A percentile compares a stretch with the other conserved stretches of the same genome.
Evolutionary conservation across 2,329 filamentous ascomycete genomes (phyloP).

Genomic region (Macrophomina pseudophaseolina): DNA sequence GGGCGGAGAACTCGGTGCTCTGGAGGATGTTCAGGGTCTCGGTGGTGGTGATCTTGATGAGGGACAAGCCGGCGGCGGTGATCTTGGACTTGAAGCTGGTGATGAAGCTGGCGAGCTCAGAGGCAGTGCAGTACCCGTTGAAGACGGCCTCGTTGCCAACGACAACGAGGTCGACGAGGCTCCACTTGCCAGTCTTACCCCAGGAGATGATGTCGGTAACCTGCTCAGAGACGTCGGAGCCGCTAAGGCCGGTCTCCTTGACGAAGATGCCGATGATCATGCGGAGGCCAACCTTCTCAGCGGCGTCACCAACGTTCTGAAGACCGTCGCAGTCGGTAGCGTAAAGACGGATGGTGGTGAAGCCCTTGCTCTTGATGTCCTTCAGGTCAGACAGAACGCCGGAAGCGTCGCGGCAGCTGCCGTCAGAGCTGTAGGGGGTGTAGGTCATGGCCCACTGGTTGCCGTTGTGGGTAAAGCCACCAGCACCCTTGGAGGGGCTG

Average conservation of each 20-base stretch:
- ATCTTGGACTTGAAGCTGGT: constrained; percentile 67
- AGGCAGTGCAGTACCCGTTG: constrained; percentile 69
- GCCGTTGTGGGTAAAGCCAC: constrained; percentile 47
- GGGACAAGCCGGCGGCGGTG: constrained; percentile 69
- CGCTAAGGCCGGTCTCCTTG: constrained; percentile 61
- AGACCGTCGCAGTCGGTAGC: constrained; percentile 89
- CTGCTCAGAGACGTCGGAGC: constrained; percentile 70
- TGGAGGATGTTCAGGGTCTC: constrained; percentile 74
- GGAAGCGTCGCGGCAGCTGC: constrained; percentile 49
- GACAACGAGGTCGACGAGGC: constrained; percentile 77
- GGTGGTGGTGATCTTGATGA: constrained; percentile 72
- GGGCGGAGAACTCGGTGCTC: constrained; percentile 55
- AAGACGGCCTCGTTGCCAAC: constrained; percentile 92
- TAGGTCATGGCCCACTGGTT: constrained; percentile 56
- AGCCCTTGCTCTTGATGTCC: constrained; percentile 53
- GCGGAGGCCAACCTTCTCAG: constrained; percentile 69
- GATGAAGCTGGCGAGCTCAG: constrained; percentile 74
- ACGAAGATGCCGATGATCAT: constrained; percentile 91
- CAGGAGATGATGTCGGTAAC: constrained; percentile 74
- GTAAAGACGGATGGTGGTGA: constrained; percentile 79
- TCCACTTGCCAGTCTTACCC: constrained; percentile 75
- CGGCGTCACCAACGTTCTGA: constrained; percentile 73
- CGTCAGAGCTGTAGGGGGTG: constrained; percentile 52
- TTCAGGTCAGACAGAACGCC: constrained; percentile 49
- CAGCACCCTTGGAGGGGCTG: constrained; percentile 29